A percentile compares a stretch with the other conserved stretches of the same genome.
These are phyloP conservation scores for Ophiostoma novo-ulmi DNA, from an alignment of 2,329 filamentous ascomycete genomes.

Conservation along the genomic window DNA sequence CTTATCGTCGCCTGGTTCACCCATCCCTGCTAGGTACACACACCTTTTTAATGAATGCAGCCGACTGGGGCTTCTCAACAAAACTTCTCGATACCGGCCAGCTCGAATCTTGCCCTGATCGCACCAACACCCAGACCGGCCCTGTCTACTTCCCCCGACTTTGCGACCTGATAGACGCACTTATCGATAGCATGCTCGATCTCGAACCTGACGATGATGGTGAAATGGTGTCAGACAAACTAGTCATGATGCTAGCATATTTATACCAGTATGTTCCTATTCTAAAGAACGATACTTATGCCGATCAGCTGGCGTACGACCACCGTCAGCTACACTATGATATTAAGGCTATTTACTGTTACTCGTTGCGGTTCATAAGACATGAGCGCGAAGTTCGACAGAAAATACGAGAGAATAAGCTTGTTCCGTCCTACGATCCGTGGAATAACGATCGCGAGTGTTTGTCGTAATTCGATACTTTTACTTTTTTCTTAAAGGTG, in stretches of 20 bases:
- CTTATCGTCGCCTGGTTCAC: background rate
- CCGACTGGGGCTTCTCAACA: background rate
- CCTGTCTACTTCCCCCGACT: background rate
- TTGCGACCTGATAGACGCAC: background rate
- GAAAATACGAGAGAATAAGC: background rate
- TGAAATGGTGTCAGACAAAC: background rate
- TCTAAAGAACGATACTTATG: constrained; percentile 16
- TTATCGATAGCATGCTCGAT: background rate
- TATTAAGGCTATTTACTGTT: constrained; percentile 4
- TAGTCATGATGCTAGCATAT: background rate
- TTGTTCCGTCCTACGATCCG: background rate
- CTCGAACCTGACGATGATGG: background rate
- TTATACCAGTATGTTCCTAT: background rate
- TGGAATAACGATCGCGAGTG: constrained; percentile 2
- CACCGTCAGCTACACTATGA: constrained; percentile 22
- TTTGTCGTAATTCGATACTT: background rate
- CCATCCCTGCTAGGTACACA: background rate
- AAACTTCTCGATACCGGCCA: background rate
- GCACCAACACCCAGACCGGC: background rate
- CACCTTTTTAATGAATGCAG: background rate
- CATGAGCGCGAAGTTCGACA: constrained; percentile 20
- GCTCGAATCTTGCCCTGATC: background rate
- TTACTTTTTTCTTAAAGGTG: no score
- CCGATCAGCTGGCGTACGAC: constrained; percentile 18
- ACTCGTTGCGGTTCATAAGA: constrained; percentile 14